phyloP scores from a whole-genome alignment of 73 alveolate species.

The Paramecium tetraurelia region DNA sequence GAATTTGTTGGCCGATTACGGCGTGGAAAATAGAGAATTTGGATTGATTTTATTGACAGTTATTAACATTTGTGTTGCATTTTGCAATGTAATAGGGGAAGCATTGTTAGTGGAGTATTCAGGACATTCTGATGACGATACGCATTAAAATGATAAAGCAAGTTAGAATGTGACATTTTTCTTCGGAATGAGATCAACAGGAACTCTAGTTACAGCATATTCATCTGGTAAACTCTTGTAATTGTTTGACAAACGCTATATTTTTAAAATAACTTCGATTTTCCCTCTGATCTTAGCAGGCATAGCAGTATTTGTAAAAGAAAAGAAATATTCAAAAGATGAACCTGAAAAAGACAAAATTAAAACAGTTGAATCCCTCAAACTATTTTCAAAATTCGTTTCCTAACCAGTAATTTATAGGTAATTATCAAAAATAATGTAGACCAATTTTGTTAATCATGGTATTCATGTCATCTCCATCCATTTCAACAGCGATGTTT shows the following conservation, averaged over 20 bases:
- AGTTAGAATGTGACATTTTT: conserved; percentile 54
- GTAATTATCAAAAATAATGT: neutral
- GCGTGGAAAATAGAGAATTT: neutral
- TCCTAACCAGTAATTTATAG: conserved; percentile 45
- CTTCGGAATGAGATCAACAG: conserved; percentile 54
- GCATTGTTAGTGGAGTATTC: conserved; percentile 24
- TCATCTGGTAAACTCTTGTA: conserved; percentile 31
- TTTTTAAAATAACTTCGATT: conserved; percentile 26
- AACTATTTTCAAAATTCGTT: conserved; percentile 17
- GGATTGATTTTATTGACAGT: neutral
- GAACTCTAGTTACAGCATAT: conserved; percentile 53
- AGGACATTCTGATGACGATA: conserved; percentile 21
- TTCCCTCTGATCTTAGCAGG: conserved; percentile 36
- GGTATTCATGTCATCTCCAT: conserved; percentile 54
- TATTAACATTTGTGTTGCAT: conserved; percentile 8
- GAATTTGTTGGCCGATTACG: conserved; percentile 43
- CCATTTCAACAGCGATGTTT: conserved; percentile 50
- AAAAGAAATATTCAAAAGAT: neutral
- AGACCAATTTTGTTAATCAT: conserved; percentile 50
- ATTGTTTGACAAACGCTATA: neutral
- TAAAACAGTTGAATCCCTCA: neutral
- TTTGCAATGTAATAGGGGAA: conserved; percentile 78
- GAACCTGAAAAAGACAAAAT: neutral
- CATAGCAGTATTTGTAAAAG: conserved; percentile 35
- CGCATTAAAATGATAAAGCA: conserved; percentile 25